A percentile compares a stretch with the other conserved stretches of the same genome.
Conservation (phyloP, 495 filamentous ascomycete genomes). For the Trichoderma erinaceum region DNA sequence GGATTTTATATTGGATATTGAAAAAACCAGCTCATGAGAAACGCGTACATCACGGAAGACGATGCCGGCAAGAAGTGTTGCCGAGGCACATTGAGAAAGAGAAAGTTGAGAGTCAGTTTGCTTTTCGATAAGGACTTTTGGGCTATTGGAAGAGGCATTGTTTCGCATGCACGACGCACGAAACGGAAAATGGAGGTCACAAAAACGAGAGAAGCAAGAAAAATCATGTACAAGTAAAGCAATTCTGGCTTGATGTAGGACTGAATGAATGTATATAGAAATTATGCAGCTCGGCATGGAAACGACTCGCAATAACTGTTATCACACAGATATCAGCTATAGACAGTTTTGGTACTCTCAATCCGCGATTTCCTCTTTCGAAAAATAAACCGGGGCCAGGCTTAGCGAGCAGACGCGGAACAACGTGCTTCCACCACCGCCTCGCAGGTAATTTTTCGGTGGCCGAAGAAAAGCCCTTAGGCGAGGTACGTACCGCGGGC, state of each 20-base stretch:
- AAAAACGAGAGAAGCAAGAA: neutral
- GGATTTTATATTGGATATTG: slow-evolving; percentile 9
- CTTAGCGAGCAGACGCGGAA: neutral
- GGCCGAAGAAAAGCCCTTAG: slow-evolving; percentile 7
- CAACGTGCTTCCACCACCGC: neutral
- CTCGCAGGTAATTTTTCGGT: neutral
- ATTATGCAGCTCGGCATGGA: neutral
- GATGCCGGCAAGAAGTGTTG: neutral
- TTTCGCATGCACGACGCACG: neutral
- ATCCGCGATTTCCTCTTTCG: neutral
- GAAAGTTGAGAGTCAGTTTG: neutral
- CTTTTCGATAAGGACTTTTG: neutral
- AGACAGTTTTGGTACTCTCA: neutral
- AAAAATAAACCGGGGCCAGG: neutral
- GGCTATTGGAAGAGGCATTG: neutral
- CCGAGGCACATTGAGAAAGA: neutral
- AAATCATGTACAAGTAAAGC: neutral
- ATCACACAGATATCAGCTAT: no score
- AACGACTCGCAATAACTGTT: no score
- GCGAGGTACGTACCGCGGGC: slow-evolving; percentile 18
- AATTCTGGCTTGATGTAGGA: neutral
- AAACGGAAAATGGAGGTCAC: neutral
- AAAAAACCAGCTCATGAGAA: neutral
- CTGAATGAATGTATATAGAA: neutral
- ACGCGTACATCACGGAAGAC: neutral